Evolutionary conservation across 768 basidiomycete species (phyloP).

Genomic region (Collybia mongolica): DNA sequence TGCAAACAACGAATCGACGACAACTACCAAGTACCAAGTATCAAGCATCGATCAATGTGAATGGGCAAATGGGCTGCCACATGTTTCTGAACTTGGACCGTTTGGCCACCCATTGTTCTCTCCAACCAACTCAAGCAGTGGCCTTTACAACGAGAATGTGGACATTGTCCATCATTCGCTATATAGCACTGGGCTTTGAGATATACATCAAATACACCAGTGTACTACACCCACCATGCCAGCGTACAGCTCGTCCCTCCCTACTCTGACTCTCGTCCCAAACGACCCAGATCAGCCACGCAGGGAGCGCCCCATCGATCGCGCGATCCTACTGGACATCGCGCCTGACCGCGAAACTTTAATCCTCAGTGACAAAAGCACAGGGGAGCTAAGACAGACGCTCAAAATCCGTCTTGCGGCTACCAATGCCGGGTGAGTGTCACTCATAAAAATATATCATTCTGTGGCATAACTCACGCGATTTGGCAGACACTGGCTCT

Average conservation of each 20-base stretch:
- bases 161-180: no score
- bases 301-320: slow-evolving; percentile 26
- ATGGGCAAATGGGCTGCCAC: no score
- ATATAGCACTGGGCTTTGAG: no score
- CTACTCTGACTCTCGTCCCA: slow-evolving; percentile 16
- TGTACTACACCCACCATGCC: slow-evolving; percentile 4
- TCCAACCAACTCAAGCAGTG: no score
- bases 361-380: slow-evolving; percentile 20
- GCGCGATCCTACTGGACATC: slow-evolving; percentile 24
- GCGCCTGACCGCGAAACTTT: slow-evolving; percentile 34
- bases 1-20: no score
- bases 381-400: slow-evolving; percentile 25
- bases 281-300: slow-evolving; percentile 12
- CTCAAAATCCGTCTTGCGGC: slow-evolving; percentile 26
- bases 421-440: slow-evolving; percentile 14
- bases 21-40: no score
- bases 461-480: background rate
- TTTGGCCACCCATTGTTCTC: no score
- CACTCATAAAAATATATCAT: background rate
- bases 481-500: slow-evolving; percentile 31
- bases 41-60: no score
- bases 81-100: no score
- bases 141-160: no score
- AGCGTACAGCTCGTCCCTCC: slow-evolving; percentile 10
- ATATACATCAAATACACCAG: no score